Percentiles rank a stretch among this genome's conserved stretches.
Conservation (phyloP, 2,329 filamentous ascomycete genomes). For the Cordyceps javanica region DNA sequence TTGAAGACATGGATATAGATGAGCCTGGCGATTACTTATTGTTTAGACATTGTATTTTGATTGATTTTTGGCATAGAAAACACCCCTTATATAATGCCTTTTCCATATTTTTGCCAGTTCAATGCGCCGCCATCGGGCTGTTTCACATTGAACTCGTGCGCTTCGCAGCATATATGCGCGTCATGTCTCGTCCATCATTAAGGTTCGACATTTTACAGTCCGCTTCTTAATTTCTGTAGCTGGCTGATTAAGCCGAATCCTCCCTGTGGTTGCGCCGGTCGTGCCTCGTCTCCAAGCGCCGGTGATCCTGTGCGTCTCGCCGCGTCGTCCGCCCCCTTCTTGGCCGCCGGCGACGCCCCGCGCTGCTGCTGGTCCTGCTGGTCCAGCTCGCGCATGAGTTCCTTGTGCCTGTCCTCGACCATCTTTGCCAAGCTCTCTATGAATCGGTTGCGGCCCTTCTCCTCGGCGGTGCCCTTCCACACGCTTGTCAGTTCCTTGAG, state of each 20-base stretch:
- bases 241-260: constrained; percentile 58
- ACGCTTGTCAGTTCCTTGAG: constrained; percentile 70
- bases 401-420: constrained; percentile 67
- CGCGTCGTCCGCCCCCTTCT: constrained; percentile 23
- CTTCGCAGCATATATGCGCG: background rate
- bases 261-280: constrained; percentile 31
- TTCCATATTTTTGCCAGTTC: no score
- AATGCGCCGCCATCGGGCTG: no score
- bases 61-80: no score
- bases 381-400: constrained; percentile 47
- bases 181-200: background rate
- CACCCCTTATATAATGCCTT: no score
- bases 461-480: constrained; percentile 94
- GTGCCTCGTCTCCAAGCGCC: constrained; percentile 20
- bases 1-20: background rate
- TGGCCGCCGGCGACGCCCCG: background rate
- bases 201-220: constrained; percentile 30
- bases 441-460: constrained; percentile 75
- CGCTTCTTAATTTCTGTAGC: constrained; percentile 53
- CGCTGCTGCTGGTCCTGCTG: background rate
- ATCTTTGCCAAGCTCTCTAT: constrained; percentile 75
- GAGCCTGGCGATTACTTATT: no score
- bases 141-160: no score
- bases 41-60: no score
- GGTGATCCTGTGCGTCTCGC: constrained; percentile 28